Conservation (phyloP, 768 basidiomycete species). For the Podaxis sp. region DNA sequence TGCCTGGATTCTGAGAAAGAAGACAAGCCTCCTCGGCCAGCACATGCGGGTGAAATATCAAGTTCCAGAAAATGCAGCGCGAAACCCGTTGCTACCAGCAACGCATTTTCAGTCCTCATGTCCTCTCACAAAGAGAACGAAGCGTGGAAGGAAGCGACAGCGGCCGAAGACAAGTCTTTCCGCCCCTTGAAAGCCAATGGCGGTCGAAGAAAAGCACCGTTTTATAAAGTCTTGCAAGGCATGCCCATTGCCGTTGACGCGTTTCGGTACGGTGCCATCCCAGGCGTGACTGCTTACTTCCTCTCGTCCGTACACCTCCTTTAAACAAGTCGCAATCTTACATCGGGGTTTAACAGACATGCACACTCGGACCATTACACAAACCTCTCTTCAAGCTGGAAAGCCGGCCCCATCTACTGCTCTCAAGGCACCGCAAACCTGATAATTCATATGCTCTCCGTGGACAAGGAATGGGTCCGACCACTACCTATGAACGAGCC, state of each 20-base stretch:
- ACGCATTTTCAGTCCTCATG: conserved; percentile 86
- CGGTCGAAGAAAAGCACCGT: conserved; percentile 76
- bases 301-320: conserved; percentile 57
- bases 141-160: conserved; percentile 80
- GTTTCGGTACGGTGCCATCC: conserved; percentile 91
- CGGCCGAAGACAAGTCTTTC: conserved; percentile 46
- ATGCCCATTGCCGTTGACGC: conserved; percentile 99
- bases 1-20: not conserved
- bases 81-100: conserved; percentile 21
- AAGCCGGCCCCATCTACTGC: conserved; percentile 92
- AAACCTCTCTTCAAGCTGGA: conserved; percentile 85
- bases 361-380: conserved; percentile 98
- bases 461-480: conserved; percentile 87
- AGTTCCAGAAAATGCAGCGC: conserved; percentile 14
- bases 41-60: not conserved
- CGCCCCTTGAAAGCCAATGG: conserved; percentile 45
- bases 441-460: conserved; percentile 87
- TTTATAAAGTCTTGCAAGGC: conserved; percentile 93
- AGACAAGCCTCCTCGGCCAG: not conserved
- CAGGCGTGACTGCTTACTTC: conserved; percentile 87
- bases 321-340: conserved; percentile 16
- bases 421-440: conserved; percentile 91
- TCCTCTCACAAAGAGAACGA: conserved; percentile 77
- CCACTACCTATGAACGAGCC: conserved; percentile 81
- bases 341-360: conserved; percentile 50